Evolutionary conservation across 768 basidiomycete genomes (phyloP).

Genomic region (Lactarius deliciosus): DNA sequence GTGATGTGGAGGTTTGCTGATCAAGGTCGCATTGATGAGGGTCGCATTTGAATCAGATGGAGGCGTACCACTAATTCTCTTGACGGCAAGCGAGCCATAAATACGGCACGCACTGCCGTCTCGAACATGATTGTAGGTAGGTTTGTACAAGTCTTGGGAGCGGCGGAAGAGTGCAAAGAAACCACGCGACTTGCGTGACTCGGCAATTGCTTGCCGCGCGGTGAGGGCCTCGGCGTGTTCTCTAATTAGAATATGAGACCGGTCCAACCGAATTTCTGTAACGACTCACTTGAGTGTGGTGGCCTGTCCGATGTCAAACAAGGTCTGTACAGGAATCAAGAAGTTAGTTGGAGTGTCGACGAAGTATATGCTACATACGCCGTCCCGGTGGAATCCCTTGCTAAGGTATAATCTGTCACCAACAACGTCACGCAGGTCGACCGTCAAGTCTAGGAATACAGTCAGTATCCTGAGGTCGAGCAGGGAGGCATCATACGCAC

Average conservation of each 20-base stretch:
- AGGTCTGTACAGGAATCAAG: constrained; percentile 46
- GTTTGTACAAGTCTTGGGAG: constrained; percentile 52
- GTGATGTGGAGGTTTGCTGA: constrained; percentile 91
- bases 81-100: constrained; percentile 77
- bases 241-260: constrained; percentile 36
- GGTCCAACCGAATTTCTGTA: constrained; percentile 26
- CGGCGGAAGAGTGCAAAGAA: constrained; percentile 60
- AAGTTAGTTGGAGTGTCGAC: constrained; percentile 6
- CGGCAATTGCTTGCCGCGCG: constrained; percentile 64
- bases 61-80: constrained; percentile 79
- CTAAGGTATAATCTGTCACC: constrained; percentile 89
- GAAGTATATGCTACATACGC: constrained; percentile 47
- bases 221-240: constrained; percentile 67
- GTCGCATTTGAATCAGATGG: not conserved
- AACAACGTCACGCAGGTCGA: constrained; percentile 90
- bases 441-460: constrained; percentile 60
- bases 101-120: constrained; percentile 83
- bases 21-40: not conserved
- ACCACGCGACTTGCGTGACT: constrained; percentile 75
- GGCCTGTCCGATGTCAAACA: constrained; percentile 82
- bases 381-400: constrained; percentile 78
- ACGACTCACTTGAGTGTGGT: constrained; percentile 52
- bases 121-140: constrained; percentile 67
- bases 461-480: constrained; percentile 3
- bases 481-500: constrained; percentile 49